A percentile compares a stretch with the other conserved stretches of the same genome.
These are phyloP conservation scores for Lodderomyces orthopsilosis DNA, from an alignment of 1,139 yeast genomes.

Conservation along the genomic window DNA sequence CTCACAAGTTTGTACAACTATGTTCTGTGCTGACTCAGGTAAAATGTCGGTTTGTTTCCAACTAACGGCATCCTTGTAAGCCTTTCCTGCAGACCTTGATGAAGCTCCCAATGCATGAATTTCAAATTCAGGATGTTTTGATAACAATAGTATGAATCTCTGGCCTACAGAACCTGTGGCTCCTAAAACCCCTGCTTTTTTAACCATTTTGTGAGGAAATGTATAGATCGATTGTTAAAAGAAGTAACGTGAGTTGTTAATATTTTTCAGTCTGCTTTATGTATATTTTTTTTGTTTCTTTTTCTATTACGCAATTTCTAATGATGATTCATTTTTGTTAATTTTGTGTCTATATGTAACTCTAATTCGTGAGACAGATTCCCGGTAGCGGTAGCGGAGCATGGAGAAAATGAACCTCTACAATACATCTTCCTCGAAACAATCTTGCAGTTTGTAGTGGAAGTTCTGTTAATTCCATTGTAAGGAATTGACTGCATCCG, in stretches of 20 bases:
- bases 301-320: not conserved
- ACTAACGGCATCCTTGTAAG: constrained; percentile 77
- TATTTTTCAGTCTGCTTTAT: constrained; percentile 1
- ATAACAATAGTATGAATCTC: constrained; percentile 80
- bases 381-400: too few relatives aligned
- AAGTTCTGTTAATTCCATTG: too few relatives aligned
- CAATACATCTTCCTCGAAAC: too few relatives aligned
- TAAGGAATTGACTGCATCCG: too few relatives aligned
- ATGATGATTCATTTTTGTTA: not conserved
- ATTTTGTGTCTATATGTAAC: not conserved
- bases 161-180: constrained; percentile 99
- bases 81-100: constrained; percentile 87
- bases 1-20: constrained; percentile 75
- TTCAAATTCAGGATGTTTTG: constrained; percentile 88
- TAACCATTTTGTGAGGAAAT: constrained; percentile 21
- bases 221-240: not conserved
- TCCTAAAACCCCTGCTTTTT: constrained; percentile 85
- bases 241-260: not conserved
- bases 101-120: constrained; percentile 89
- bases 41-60: constrained; percentile 92
- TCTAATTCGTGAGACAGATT: not conserved
- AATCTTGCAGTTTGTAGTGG: too few relatives aligned
- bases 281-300: constrained; percentile 2
- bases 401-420: too few relatives aligned
- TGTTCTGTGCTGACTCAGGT: constrained; percentile 62